Conservation (phyloP, 495 filamentous ascomycete genomes). For the Polyplosphaeria fusca region DNA sequence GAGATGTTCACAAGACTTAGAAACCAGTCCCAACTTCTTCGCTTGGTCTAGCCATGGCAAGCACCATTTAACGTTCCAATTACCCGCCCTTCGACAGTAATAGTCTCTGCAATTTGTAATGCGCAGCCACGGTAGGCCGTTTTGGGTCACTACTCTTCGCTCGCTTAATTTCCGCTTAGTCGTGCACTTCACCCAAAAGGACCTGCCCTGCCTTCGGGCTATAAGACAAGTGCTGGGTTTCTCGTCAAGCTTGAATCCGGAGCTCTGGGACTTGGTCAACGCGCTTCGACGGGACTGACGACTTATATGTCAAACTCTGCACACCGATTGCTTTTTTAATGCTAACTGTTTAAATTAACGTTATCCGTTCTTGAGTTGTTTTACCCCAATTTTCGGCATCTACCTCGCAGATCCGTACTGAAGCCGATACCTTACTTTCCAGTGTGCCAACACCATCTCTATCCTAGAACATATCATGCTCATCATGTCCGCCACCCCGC, state of each 20-base stretch:
- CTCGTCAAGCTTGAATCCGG: constrained; percentile 43
- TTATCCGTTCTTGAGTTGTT: constrained; percentile 72
- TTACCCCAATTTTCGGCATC: constrained; percentile 65
- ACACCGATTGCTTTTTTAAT: too few species aligned
- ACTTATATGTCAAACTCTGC: too few species aligned
- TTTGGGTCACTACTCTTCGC: too few species aligned
- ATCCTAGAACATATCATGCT: constrained; percentile 66
- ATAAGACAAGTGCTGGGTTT: constrained; percentile 60
- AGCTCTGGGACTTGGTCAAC: constrained; percentile 65
- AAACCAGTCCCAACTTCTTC: too few species aligned
- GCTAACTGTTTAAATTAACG: too few species aligned
- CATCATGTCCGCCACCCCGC: constrained; percentile 59
- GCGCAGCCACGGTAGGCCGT: too few species aligned
- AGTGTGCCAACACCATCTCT: constrained; percentile 54
- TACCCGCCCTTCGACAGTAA: too few species aligned
- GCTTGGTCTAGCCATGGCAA: too few species aligned
- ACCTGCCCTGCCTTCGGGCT: constrained; percentile 45
- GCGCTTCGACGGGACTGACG: constrained; percentile 62
- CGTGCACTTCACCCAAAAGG: constrained; percentile 66
- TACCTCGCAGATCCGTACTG: constrained; percentile 69
- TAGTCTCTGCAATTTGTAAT: too few species aligned
- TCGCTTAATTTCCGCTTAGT: constrained; percentile 26
- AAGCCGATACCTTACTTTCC: constrained; percentile 70
- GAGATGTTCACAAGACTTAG: too few species aligned
- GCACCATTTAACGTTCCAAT: too few species aligned